Conservation (phyloP, 2,329 filamentous ascomycete species). For the Pestalotiopsis sp. region DNA sequence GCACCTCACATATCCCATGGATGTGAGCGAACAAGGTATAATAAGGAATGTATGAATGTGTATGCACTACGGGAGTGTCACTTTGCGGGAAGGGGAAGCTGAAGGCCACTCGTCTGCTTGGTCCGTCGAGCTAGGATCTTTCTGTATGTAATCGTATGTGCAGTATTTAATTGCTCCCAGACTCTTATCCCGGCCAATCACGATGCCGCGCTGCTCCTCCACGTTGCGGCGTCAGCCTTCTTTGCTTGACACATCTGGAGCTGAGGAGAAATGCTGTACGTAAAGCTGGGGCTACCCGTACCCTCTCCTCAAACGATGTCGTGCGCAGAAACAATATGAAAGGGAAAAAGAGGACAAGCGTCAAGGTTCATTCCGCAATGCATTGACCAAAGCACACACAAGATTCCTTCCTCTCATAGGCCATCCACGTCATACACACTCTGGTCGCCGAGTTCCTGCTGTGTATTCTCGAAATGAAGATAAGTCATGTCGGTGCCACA, state of each 20-base stretch:
- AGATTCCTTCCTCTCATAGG: not conserved
- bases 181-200: not conserved
- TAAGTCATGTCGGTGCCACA: not conserved
- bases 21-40: too few species aligned
- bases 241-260: not conserved
- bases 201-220: not conserved
- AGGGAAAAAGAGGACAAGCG: too few species aligned
- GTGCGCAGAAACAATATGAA: not conserved
- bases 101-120: not conserved
- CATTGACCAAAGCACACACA: not conserved
- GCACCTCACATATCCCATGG: not conserved
- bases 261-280: not conserved
- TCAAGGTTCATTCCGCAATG: not conserved
- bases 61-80: not conserved
- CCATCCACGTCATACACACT: not conserved
- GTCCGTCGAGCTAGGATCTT: not conserved
- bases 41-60: not conserved
- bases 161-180: not conserved
- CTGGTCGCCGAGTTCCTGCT: not conserved
- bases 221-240: conserved; percentile 5
- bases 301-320: not conserved
- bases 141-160: not conserved
- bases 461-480: not conserved
- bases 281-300: not conserved
- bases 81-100: not conserved